Base-by-base conservation (phyloP, 441 rosid species). In the Geranium incanum region DNA sequence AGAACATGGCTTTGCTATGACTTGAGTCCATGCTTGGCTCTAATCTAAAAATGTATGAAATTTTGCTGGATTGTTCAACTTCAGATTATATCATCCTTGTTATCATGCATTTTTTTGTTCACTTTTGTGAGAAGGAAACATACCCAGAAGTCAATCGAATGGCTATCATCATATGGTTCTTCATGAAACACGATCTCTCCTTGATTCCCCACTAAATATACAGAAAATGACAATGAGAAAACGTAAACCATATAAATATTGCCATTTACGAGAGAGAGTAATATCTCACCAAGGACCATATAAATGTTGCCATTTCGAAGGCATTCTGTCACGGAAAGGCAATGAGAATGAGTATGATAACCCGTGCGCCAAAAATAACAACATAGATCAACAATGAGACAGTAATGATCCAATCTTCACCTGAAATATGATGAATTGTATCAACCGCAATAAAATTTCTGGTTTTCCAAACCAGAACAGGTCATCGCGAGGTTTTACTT, bases 401-500 rank as follows among this genome's bases (percentile, higher is more conserved):
- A 18, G 33, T 59, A 18, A 59, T 2, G 4, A 52, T n/a, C 18
- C 60, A 6, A 52, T 18, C 13, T 0, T 6, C 68, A 92, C 97
- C 94, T 94, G 99, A 78, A 94, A 94, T 74, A 89, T 92, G 72
- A 94, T 92, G 71, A 92, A 94, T 36, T 94, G 97, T 70, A 90
- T 89, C 81, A 92, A 69, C 74, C 86, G 80, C 66, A 90, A 70
- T 64, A 87, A 64, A 75, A 93, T 89, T 68, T 87, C 96, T 38
- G 97, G 98, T 82, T 92, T 94, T 71, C 97, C 82, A 70, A 94
- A 94, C 99, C 99, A 94, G 77, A 94, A 94, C 15, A 94, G 83
- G 71, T 83, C 95, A 76, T 94, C 97, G 0, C 97, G 86, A 2
- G 99, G 99, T 80, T 89, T 92, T 23, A 94, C 88, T 84, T 90